A percentile compares a stretch with the other conserved stretches of the same genome.
These are phyloP conservation scores for Xylariaceae sp. DNA, from an alignment of 2,329 filamentous ascomycete genomes.

Conservation along the genomic window DNA sequence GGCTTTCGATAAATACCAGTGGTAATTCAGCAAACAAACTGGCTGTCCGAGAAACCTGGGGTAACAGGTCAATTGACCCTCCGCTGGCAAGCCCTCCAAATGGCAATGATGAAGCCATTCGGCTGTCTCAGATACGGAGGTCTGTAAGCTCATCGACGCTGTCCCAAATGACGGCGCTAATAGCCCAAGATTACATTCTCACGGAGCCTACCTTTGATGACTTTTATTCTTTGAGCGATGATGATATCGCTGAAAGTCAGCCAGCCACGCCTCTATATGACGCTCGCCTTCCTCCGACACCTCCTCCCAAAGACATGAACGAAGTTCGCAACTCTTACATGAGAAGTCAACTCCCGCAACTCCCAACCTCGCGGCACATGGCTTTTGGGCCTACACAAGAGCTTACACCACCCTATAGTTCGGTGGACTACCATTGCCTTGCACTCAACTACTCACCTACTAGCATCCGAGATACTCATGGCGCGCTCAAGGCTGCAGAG, in stretches of 20 bases:
- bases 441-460: conserved; percentile 42
- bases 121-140: conserved; percentile 23
- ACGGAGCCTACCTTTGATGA: conserved; percentile 50
- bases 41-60: conserved; percentile 27
- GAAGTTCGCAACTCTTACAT: conserved; percentile 2
- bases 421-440: conserved; percentile 34
- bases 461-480: conserved; percentile 41
- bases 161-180: conserved; percentile 25
- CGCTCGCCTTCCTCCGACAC: conserved; percentile 25
- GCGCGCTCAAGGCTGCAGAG: conserved; percentile 50
- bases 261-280: conserved; percentile 19
- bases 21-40: background rate
- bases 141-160: conserved; percentile 27
- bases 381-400: conserved; percentile 18
- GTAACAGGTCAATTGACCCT: conserved; percentile 23
- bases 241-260: conserved; percentile 50
- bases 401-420: conserved; percentile 28
- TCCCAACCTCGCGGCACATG: conserved; percentile 4
- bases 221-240: conserved; percentile 50
- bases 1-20: background rate
- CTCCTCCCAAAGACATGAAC: conserved; percentile 28
- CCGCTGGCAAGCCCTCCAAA: background rate
- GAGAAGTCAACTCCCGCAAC: conserved; percentile 3
- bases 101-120: conserved; percentile 10
- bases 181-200: conserved; percentile 35